phyloP scores from a whole-genome alignment of 306 rosid genomes.

The Datisca glomerata region DNA sequence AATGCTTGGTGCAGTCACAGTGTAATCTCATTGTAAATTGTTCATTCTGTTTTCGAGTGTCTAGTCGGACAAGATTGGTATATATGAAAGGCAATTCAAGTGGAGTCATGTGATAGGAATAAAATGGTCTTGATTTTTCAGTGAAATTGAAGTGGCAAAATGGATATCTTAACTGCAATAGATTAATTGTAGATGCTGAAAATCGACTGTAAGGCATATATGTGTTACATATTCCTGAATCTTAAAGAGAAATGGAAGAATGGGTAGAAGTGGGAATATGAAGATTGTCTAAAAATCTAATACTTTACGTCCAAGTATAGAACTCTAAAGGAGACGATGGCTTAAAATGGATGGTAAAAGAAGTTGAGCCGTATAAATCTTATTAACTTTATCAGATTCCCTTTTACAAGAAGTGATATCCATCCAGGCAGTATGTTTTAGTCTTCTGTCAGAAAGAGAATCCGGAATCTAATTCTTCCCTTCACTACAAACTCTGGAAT shows the following conservation, averaged over 20 bases:
- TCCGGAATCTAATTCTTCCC: constrained; percentile 24
- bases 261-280: too few species aligned
- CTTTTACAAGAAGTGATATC: constrained; percentile 16
- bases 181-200: too few species aligned
- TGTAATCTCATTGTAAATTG: constrained; percentile 25
- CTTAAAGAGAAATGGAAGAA: too few species aligned
- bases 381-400: constrained; percentile 15
- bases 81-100: constrained; percentile 4
- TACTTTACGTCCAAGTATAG: too few species aligned
- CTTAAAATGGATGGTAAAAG: too few species aligned
- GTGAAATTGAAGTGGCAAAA: too few species aligned
- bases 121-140: constrained; percentile 10
- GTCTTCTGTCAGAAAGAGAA: constrained; percentile 15
- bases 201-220: too few species aligned
- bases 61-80: constrained; percentile 14
- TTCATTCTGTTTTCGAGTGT: constrained; percentile 22
- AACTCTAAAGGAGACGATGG: too few species aligned
- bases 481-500: constrained; percentile 36
- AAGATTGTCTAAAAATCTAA: too few species aligned
- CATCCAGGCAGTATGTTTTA: constrained; percentile 4
- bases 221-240: too few species aligned
- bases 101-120: constrained; percentile 13
- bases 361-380: constrained; percentile 2
- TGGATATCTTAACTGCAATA: too few species aligned
- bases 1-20: constrained; percentile 12